Base-by-base conservation (phyloP, 2,329 filamentous ascomycete species). In the Scortechinia acanthostroma region DNA sequence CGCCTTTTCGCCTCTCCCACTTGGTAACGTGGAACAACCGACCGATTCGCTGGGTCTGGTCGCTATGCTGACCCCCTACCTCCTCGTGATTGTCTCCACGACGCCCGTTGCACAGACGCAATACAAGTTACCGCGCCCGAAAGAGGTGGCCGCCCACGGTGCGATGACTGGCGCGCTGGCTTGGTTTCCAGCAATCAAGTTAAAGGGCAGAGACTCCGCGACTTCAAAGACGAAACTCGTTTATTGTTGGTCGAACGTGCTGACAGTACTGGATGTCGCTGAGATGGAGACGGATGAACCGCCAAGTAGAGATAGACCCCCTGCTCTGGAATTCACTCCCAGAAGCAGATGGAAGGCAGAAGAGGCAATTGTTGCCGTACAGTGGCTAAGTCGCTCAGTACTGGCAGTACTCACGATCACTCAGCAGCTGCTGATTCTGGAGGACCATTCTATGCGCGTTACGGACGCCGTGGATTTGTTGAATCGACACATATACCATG, bases 191-290 rank as follows among this genome's bases (percentile, higher is more conserved):
- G 90, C 91, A 2, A 93, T 98, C 42, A 93, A 88, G 57, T 70
- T 98, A 37, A 97, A 97, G 62, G 77, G 80, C 15, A 76, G 80
- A 6, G 83, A 89, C 49, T 69, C 77, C 17, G 13, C 14, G 17
- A 40, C 17, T 17, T 91, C 88, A 16, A 85, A 83, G 56, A 86
- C 85, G 28, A 97, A 98, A 62, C 75, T 98, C 16, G 91, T 88
- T 1, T 98, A 98, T 66, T 96, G 91, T 63, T 98, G 93, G 93
- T 97, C 93, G 2, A 97, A 97, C 56, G 81, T 97, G n/a, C 68
- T 98, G 51, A 97, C 91, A 0, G 83, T 98, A 3, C 68, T 98
- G 20, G 93, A 98, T 51, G 80, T 97, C 10, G 83, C 91, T 44
- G 86, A 93, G 53, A 70, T 83, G 13, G 74, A 75, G 17, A 65